These are phyloP conservation scores for Eucalyptus rudis DNA, from an alignment of 345 rosid species.

Conservation along the genomic window DNA sequence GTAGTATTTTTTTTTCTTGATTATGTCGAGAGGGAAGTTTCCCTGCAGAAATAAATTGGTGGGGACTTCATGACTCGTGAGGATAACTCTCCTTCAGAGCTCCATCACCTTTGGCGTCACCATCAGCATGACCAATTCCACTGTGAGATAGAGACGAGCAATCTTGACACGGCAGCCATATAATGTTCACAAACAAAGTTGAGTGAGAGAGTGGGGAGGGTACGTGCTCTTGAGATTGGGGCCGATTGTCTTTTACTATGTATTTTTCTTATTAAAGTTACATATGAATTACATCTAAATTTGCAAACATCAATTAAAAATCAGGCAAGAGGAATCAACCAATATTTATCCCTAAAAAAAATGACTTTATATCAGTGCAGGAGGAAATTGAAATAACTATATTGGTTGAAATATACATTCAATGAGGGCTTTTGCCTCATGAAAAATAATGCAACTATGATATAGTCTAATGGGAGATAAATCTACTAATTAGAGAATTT, in stretches of 20 bases:
- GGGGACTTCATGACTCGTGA: neutral
- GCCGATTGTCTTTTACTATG: neutral
- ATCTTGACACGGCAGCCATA: rapidly evolving
- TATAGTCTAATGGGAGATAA: neutral
- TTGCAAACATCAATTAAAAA: neutral
- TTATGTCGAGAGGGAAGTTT: neutral
- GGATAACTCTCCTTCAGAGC: neutral
- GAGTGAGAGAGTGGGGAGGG: neutral
- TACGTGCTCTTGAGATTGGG: neutral
- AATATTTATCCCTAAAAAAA: neutral
- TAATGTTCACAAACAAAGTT: neutral
- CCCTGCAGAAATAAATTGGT: neutral
- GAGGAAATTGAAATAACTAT: neutral
- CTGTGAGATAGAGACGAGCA: neutral
- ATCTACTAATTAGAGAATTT: neutral
- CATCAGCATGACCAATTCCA: neutral
- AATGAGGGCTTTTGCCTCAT: neutral
- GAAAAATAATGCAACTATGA: neutral
- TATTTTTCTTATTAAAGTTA: neutral
- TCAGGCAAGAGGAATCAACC: neutral
- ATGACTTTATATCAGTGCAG: neutral
- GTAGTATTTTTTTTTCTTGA: neutral
- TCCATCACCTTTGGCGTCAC: neutral
- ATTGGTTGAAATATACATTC: neutral
- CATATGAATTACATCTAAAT: neutral